Percentiles rank a stretch among this genome's conserved stretches.
These are phyloP conservation scores for Dryas alaskensis DNA, from an alignment of 306 rosid genomes.

Conservation along the genomic window DNA sequence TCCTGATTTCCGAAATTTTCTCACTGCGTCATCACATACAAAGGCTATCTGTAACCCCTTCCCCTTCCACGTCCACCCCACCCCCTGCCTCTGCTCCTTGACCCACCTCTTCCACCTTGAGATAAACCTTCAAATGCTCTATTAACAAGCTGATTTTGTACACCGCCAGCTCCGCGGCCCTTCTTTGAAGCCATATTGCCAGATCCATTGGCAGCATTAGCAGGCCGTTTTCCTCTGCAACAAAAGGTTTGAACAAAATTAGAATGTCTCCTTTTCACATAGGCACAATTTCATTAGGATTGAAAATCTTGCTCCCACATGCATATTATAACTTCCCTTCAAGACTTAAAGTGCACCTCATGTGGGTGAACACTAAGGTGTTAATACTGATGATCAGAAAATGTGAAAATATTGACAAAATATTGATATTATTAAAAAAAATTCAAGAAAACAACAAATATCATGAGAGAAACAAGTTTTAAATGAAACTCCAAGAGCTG, in stretches of 20 bases:
- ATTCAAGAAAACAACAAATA: neutral
- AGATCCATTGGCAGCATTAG: conserved; percentile 51
- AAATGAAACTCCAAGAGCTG: neutral
- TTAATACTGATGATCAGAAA: neutral
- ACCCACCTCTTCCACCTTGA: conserved; percentile 53
- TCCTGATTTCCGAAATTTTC: conserved; percentile 17
- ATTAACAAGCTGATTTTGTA: conserved; percentile 75
- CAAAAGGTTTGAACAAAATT: conserved; percentile 7
- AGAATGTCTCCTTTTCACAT: neutral
- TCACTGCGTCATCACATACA: conserved; percentile 8
- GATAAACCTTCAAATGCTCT: conserved; percentile 87
- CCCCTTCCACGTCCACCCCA: conserved; percentile 83
- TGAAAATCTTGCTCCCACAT: neutral
- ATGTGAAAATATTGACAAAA: neutral
- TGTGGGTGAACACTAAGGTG: neutral
- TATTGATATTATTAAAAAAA: neutral
- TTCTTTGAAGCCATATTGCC: conserved; percentile 56
- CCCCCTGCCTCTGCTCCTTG: conserved; percentile 60
- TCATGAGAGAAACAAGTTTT: neutral
- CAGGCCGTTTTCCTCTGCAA: conserved; percentile 79
- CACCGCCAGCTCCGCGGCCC: conserved; percentile 72
- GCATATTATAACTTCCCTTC: neutral
- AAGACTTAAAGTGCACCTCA: neutral
- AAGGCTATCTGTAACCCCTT: conserved; percentile 54
- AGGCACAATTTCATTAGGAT: neutral